phyloP scores from a whole-genome alignment of 768 basidiomycete species.

The Leucocoprinus leucothites region DNA sequence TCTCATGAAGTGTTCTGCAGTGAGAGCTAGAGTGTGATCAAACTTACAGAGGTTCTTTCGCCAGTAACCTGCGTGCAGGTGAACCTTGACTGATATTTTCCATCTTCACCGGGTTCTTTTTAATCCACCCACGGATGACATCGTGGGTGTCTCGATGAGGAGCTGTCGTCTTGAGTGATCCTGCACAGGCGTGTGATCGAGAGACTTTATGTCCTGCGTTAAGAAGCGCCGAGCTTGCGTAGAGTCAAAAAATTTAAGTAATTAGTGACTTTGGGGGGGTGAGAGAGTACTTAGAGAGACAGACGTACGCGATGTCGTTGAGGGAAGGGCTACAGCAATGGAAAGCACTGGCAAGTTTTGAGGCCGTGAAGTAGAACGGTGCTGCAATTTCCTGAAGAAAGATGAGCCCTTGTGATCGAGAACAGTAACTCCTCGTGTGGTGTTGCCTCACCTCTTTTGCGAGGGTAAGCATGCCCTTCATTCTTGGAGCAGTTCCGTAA shows the following conservation, averaged over 20 bases:
- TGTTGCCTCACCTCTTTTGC: conserved; percentile 69
- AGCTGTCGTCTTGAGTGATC: conserved; percentile 90
- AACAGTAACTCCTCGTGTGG: not conserved
- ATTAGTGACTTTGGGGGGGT: not conserved
- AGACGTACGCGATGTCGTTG: conserved; percentile 61
- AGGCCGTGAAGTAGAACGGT: conserved; percentile 89
- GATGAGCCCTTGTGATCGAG: not conserved
- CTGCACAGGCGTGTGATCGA: conserved; percentile 85
- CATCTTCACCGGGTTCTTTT: conserved; percentile 76
- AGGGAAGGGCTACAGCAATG: conserved; percentile 78
- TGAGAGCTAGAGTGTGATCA: not conserved
- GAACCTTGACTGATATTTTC: conserved; percentile 76
- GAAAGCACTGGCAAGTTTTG: conserved; percentile 75
- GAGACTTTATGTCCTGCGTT: conserved; percentile 84
- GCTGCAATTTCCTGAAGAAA: conserved; percentile 60
- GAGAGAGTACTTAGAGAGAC: not conserved
- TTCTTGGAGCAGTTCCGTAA: conserved; percentile 79
- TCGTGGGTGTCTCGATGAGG: conserved; percentile 71
- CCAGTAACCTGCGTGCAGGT: conserved; percentile 67
- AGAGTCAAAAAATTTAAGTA: not conserved
- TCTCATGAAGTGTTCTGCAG: not conserved
- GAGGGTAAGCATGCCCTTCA: conserved; percentile 94
- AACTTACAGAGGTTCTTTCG: conserved; percentile 59
- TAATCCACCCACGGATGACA: conserved; percentile 82
- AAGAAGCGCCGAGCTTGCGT: conserved; percentile 76